Evolutionary conservation across 2,329 filamentous ascomycete species (phyloP).

Genomic region (Beauveria bassiana): DNA sequence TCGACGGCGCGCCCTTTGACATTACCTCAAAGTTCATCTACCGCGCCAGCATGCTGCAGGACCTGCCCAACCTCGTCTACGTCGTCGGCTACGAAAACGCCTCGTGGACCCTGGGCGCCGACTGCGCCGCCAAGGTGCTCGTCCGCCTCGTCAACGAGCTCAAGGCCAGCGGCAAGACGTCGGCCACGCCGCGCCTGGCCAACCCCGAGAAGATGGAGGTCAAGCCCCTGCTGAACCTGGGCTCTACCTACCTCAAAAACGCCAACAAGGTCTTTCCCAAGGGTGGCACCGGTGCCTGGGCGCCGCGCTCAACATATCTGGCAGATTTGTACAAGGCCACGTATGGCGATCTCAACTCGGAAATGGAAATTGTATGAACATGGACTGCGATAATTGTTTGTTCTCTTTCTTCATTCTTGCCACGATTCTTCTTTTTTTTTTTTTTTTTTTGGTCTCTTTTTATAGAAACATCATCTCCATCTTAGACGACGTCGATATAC

Average conservation of each 20-base stretch:
- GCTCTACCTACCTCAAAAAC: conserved; percentile 2
- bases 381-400: background rate
- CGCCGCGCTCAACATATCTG: background rate
- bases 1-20: conserved; percentile 42
- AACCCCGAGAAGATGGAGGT: conserved; percentile 1
- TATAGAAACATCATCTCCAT: background rate
- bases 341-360: background rate
- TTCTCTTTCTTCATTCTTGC: background rate
- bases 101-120: conserved; percentile 55
- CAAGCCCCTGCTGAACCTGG: background rate
- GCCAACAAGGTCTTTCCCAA: background rate
- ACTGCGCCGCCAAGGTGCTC: conserved; percentile 42
- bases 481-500: conserved; percentile 6
- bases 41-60: conserved; percentile 54
- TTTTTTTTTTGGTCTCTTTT: background rate
- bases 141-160: conserved; percentile 44
- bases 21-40: conserved; percentile 43
- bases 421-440: background rate
- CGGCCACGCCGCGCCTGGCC: background rate
- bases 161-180: conserved; percentile 30
- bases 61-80: conserved; percentile 52
- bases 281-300: conserved; percentile 5
- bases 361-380: background rate
- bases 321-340: conserved; percentile 4
- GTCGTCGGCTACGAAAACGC: conserved; percentile 53